These are phyloP conservation scores for Austroboletus eburneus DNA, from an alignment of 768 basidiomycete species.

Conservation along the genomic window DNA sequence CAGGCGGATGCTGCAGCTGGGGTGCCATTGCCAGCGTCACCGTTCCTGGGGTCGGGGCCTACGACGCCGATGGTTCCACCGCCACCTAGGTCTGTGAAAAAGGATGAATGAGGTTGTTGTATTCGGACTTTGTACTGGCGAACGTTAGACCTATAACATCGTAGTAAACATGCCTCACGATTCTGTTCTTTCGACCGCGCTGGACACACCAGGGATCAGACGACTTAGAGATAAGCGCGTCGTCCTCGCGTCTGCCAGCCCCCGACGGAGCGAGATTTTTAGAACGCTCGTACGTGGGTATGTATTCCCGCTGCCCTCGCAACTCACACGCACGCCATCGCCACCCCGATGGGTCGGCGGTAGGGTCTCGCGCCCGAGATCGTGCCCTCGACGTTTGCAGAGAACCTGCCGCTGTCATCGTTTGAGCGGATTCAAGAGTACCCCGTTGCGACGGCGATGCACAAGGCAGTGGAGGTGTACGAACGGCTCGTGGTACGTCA, in stretches of 20 bases:
- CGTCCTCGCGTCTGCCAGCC: slow-evolving; percentile 83
- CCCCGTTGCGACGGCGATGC: slow-evolving; percentile 68
- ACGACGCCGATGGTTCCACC: slow-evolving; percentile 17
- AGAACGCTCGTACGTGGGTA: slow-evolving; percentile 60
- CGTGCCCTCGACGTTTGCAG: slow-evolving; percentile 74
- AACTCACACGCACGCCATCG: not conserved
- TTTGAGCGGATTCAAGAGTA: slow-evolving; percentile 75
- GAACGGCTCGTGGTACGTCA: slow-evolving; percentile 65
- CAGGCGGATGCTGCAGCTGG: slow-evolving; percentile 7
- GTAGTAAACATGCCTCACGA: too few species aligned
- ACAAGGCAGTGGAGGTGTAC: slow-evolving; percentile 87
- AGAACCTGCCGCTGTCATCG: slow-evolving; percentile 61
- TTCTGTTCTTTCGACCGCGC: slow-evolving; percentile 57
- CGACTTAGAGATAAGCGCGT: slow-evolving; percentile 75
- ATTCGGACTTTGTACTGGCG: too few species aligned
- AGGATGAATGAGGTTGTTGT: slow-evolving; percentile 31
- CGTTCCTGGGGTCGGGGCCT: slow-evolving; percentile 16
- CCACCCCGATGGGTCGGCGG: too few species aligned
- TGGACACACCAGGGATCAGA: slow-evolving; percentile 55
- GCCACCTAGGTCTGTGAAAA: slow-evolving; percentile 19
- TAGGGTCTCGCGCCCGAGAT: slow-evolving; percentile 70
- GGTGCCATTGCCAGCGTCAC: slow-evolving; percentile 20
- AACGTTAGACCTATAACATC: too few species aligned
- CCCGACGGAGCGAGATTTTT: slow-evolving; percentile 81
- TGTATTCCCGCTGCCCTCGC: not conserved